Percentiles rank a stretch among this genome's conserved stretches.
phyloP scores from a whole-genome alignment of 1,284 basidiomycete species.

The Cutaneotrichosporon sp. region DNA sequence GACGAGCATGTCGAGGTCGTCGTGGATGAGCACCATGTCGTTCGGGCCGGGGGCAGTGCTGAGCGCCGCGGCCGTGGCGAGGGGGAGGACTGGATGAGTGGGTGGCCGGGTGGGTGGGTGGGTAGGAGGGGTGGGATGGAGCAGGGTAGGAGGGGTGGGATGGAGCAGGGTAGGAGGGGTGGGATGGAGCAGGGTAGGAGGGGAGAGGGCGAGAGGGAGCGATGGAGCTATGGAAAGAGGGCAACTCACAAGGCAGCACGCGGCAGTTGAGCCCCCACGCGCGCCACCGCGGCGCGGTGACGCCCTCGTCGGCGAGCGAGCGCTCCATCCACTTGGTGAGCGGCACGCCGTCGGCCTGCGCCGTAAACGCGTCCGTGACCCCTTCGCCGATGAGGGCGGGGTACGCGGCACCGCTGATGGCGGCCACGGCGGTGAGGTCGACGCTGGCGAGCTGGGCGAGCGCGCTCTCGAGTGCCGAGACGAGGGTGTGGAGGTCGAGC shows the following conservation, averaged over 20 bases:
- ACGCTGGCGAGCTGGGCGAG: not conserved
- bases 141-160: no score
- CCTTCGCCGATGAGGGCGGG: not conserved
- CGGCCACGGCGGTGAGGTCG: not conserved
- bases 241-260: constrained; percentile 13
- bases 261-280: constrained; percentile 4
- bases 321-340: not conserved
- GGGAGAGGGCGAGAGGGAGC: no score
- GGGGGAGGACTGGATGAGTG: constrained; percentile 12
- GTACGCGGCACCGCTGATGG: constrained; percentile 3
- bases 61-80: not conserved
- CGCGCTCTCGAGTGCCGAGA: not conserved
- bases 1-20: constrained; percentile 12
- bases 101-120: no score
- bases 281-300: not conserved
- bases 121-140: no score
- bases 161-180: no score
- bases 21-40: constrained; percentile 12
- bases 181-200: no score
- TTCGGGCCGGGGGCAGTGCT: constrained; percentile 1
- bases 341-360: not conserved
- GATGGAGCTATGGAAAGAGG: no score
- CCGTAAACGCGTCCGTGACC: not conserved
- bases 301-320: not conserved
- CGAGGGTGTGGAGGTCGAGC: not conserved